Percentiles rank a stretch among this genome's conserved stretches.
Evolutionary conservation across 495 filamentous ascomycete species (phyloP).

Genomic region (Geopyxis carbonaria): DNA sequence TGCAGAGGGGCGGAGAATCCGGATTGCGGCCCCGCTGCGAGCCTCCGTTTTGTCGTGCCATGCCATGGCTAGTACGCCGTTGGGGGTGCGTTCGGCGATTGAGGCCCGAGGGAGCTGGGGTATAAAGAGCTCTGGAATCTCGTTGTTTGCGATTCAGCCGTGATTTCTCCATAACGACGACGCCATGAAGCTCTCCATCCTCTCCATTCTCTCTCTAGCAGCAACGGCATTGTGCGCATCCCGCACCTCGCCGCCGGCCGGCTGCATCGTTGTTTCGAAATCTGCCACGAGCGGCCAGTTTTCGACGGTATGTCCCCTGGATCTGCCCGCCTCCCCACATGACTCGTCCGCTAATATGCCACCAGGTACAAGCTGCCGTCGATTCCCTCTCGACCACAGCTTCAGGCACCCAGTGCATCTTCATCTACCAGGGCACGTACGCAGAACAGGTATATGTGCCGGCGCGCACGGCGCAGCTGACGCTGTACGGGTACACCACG

Average conservation of each 20-base stretch:
- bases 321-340: neutral
- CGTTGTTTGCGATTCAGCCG: too few species aligned
- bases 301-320: conserved; percentile 9
- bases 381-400: conserved; percentile 34
- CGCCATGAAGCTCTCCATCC: too few species aligned
- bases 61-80: too few species aligned
- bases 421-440: conserved; percentile 42
- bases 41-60: too few species aligned
- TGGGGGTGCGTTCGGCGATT: too few species aligned
- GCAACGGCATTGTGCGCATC: too few species aligned
- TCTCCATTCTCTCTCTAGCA: too few species aligned
- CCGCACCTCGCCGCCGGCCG: conserved; percentile 35
- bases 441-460: conserved; percentile 41
- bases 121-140: too few species aligned
- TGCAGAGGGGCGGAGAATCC: too few species aligned
- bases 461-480: conserved; percentile 33
- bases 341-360: neutral
- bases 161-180: too few species aligned
- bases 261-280: conserved; percentile 36
- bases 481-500: conserved; percentile 45
- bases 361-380: conserved; percentile 40
- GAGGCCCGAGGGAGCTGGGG: too few species aligned
- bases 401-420: conserved; percentile 39
- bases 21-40: too few species aligned
- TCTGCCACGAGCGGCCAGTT: conserved; percentile 22